These are phyloP conservation scores for Hymenochaete sp. DNA, from an alignment of 1,284 basidiomycete genomes.

Conservation along the genomic window DNA sequence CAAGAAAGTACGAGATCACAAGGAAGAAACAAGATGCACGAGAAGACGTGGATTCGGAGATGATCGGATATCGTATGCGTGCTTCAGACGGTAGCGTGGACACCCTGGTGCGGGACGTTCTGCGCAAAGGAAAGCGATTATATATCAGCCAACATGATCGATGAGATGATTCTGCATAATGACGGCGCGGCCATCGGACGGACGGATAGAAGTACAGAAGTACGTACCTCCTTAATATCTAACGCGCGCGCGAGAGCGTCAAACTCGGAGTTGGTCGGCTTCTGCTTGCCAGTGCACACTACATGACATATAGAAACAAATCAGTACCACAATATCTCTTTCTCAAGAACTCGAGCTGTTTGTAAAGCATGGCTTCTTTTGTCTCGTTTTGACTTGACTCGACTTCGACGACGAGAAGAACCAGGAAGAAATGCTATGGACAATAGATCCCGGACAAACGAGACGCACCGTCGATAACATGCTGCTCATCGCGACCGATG, in stretches of 20 bases:
- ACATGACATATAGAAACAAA: background rate
- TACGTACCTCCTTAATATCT: conserved; percentile 29
- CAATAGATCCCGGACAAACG: background rate
- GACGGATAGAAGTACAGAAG: background rate
- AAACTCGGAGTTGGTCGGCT: conserved; percentile 46
- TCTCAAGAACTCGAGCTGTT: no score
- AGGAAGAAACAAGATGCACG: background rate
- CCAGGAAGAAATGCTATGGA: conserved; percentile 2
- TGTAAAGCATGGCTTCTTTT: no score
- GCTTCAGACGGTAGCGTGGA: conserved; percentile 13
- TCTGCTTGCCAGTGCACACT: conserved; percentile 45
- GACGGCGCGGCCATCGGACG: background rate
- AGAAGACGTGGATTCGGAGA: background rate
- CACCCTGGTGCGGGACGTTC: conserved; percentile 9
- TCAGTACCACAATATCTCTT: background rate
- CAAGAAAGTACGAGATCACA: background rate
- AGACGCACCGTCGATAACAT: conserved; percentile 43
- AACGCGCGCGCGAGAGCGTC: conserved; percentile 39
- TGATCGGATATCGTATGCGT: no score
- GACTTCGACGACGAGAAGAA: no score
- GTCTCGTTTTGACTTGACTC: no score
- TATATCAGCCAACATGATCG: background rate
- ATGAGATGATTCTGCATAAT: background rate
- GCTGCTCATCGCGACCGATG: conserved; percentile 35
- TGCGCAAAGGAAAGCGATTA: background rate